Conservation (phyloP, 768 basidiomycete species). For the Thelephora aurantiotincta region DNA sequence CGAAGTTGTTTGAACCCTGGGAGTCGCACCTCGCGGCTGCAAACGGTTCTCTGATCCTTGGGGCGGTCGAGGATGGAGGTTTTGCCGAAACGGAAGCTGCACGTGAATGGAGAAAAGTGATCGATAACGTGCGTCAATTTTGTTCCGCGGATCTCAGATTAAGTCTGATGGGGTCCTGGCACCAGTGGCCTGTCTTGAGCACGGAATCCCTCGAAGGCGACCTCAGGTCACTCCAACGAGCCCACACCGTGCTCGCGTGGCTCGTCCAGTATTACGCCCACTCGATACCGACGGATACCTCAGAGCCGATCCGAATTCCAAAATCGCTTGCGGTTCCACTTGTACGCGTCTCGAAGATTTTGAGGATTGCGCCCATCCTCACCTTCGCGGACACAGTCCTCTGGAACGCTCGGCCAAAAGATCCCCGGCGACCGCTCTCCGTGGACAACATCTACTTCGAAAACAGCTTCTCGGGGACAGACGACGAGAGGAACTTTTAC, state of each 20-base stretch:
- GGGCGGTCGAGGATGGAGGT: conserved; percentile 34
- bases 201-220: conserved; percentile 37
- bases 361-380: conserved; percentile 85
- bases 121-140: conserved; percentile 33
- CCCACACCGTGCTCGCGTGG: conserved; percentile 83
- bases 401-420: conserved; percentile 70
- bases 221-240: conserved; percentile 58
- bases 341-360: conserved; percentile 52
- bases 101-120: conserved; percentile 52
- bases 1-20: conserved; percentile 47
- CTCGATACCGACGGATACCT: conserved; percentile 34
- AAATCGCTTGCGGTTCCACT: conserved; percentile 67
- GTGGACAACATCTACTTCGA: conserved; percentile 61
- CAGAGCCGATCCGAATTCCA: conserved; percentile 46
- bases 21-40: conserved; percentile 50
- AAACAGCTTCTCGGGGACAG: conserved; percentile 71
- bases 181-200: conserved; percentile 61
- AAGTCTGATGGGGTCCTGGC: conserved; percentile 8
- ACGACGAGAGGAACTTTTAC: conserved; percentile 82
- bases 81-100: conserved; percentile 35
- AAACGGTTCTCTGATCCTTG: conserved; percentile 36
- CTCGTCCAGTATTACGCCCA: conserved; percentile 86
- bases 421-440: conserved; percentile 44
- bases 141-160: background rate
- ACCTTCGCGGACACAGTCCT: conserved; percentile 95